Conservation (phyloP, 352 stramenopile species). For the Phytophthora kernoviae region DNA sequence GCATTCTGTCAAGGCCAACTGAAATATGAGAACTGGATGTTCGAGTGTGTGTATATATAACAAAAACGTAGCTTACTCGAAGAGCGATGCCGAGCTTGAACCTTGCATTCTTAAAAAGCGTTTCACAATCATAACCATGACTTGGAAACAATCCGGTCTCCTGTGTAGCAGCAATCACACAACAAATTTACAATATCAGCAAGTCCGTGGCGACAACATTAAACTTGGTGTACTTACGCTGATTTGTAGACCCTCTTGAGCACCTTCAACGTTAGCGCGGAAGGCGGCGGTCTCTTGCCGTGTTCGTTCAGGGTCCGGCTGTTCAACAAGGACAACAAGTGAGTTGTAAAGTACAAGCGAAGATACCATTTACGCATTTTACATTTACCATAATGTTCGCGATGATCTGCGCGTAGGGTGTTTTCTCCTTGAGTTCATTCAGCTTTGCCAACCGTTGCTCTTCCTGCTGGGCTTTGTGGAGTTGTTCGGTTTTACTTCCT, state of each 20-base stretch:
- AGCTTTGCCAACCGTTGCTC: conserved; percentile 47
- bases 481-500: conserved; percentile 43
- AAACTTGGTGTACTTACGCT: conserved; percentile 33
- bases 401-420: conserved; percentile 71
- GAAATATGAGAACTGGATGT: background rate
- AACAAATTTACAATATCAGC: background rate
- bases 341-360: conserved; percentile 1
- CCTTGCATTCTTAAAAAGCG: conserved; percentile 80
- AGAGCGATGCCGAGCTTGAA: conserved; percentile 82
- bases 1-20: conserved; percentile 42
- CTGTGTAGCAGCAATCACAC: conserved; percentile 37
- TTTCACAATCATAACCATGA: conserved; percentile 78
- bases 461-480: conserved; percentile 33
- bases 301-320: conserved; percentile 68
- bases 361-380: background rate
- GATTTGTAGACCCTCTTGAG: conserved; percentile 58
- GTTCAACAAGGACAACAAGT: background rate
- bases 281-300: conserved; percentile 77
- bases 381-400: conserved; percentile 52
- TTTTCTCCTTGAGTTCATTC: conserved; percentile 66
- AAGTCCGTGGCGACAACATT: background rate
- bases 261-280: conserved; percentile 64
- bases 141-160: conserved; percentile 73
- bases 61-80: conserved; percentile 33
- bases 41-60: background rate